Conservation (phyloP, 2,329 filamentous ascomycete species). For the Colletotrichum eremochloae region DNA sequence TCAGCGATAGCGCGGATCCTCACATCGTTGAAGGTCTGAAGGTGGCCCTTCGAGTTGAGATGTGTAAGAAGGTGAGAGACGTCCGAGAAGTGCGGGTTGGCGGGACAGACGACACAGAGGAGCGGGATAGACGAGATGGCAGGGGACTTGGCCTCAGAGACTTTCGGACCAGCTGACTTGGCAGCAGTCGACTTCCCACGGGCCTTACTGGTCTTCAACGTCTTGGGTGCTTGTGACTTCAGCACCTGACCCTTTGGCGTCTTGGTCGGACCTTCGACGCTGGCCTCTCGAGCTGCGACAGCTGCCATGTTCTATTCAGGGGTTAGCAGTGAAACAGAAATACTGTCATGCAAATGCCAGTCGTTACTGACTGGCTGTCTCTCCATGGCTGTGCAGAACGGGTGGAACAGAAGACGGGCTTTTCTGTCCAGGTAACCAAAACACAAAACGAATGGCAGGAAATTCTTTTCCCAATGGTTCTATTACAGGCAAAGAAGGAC, state of each 20-base stretch:
- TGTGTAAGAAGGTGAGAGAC: conserved; percentile 93
- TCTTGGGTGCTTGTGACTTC: conserved; percentile 13
- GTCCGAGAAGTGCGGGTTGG: conserved; percentile 86
- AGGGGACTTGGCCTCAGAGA: conserved; percentile 40
- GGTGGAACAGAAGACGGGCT: conserved; percentile 18
- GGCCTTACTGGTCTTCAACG: conserved; percentile 3
- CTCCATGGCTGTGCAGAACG: conserved; percentile 25
- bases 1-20: conserved; percentile 80
- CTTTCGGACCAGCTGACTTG: conserved; percentile 43
- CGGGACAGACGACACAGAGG: conserved; percentile 86
- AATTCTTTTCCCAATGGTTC: conserved; percentile 15
- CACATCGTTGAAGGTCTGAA: conserved; percentile 85
- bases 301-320: conserved; percentile 55
- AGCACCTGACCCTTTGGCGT: not conserved
- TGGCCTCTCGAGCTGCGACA: conserved; percentile 35
- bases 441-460: conserved; percentile 36
- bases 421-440: conserved; percentile 31
- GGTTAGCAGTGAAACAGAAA: conserved; percentile 32
- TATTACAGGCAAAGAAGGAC: conserved; percentile 28
- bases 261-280: conserved; percentile 6
- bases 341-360: conserved; percentile 12
- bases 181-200: conserved; percentile 5
- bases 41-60: conserved; percentile 91
- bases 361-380: conserved; percentile 35
- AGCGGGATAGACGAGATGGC: conserved; percentile 69